phyloP scores from a whole-genome alignment of 2,329 filamentous ascomycete species.

The Chalaropsis ovoidea region DNA sequence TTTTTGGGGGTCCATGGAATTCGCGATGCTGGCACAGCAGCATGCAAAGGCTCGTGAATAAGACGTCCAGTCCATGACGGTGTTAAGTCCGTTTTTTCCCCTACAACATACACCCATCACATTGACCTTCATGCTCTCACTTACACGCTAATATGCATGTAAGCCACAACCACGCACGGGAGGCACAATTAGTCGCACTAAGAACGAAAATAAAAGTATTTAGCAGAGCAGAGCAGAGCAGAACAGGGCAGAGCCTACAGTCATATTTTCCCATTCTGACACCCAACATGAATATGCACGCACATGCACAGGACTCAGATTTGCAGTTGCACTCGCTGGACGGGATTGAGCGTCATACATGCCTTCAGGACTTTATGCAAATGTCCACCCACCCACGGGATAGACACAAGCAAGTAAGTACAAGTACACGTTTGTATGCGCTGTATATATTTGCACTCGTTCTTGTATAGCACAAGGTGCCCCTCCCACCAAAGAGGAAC shows the following conservation, averaged over 20 bases:
- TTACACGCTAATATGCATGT: neutral
- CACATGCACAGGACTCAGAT: constrained; percentile 2
- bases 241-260: too few relatives aligned
- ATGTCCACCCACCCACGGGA: too few relatives aligned
- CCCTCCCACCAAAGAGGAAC: too few relatives aligned
- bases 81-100: neutral
- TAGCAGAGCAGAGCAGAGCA: neutral
- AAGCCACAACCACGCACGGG: neutral
- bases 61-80: neutral
- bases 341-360: constrained; percentile 4
- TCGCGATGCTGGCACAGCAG: too few relatives aligned
- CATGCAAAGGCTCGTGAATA: neutral
- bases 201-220: neutral
- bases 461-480: too few relatives aligned
- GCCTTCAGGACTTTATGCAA: neutral
- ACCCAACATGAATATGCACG: neutral
- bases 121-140: neutral
- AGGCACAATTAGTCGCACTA: neutral
- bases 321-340: neutral
- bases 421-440: too few relatives aligned
- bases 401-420: neutral
- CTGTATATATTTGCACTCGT: too few relatives aligned
- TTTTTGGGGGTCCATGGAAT: neutral
- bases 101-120: neutral
- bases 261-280: neutral